Base-by-base conservation (phyloP, 2,329 filamentous ascomycete genomes). In the Talaromyces sp. region DNA sequence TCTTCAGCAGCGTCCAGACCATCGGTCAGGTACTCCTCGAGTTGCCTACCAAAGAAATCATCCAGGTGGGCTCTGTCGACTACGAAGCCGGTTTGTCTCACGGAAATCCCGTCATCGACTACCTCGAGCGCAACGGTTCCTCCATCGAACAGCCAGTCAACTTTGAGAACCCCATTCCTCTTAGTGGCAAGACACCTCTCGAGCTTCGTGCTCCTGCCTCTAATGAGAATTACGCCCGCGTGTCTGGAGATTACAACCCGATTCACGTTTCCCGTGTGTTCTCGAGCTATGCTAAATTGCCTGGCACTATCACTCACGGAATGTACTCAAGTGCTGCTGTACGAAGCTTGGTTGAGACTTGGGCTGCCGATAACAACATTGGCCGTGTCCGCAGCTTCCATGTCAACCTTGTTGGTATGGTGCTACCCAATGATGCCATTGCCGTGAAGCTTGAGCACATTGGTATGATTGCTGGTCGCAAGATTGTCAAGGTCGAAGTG, bases 301-400 rank as follows among this genome's bases (percentile, higher is more conserved):
- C 93, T 1, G 96, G 95, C 59, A 99, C 95, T 53, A 99, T 99
- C 75, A 99, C 95, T 1, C 95, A 99, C 77, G 95, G 95, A 76
- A 99, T 99, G 95, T 99, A 98, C 85, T 96, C 94, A 1, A 98
- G 94, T 79, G 95, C 95, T 70, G 92, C 95, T 43, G 95, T 99
- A 31, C 90, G 96, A 73, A 96, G 93, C 76, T 84, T 99, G 62
- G 93, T 99, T 6, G 95, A 99, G 84, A 99, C 93, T 0, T 99
- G 95, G 95, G 95, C 96, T 61, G 95, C 94, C 0, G 96, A 99
- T 83, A 99, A 99, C 85, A 95, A 99, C 76, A 89, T 98, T 72
- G 94, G 95, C 53, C 94, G 95, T 73, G 94, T 99, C 61, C 90
- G 95, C 74, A 97, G 94, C 81, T 99, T 97, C 87, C 93, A 97